Conservation (phyloP, 108 stramenopile species). For the Stephanodiscus triporus region DNA sequence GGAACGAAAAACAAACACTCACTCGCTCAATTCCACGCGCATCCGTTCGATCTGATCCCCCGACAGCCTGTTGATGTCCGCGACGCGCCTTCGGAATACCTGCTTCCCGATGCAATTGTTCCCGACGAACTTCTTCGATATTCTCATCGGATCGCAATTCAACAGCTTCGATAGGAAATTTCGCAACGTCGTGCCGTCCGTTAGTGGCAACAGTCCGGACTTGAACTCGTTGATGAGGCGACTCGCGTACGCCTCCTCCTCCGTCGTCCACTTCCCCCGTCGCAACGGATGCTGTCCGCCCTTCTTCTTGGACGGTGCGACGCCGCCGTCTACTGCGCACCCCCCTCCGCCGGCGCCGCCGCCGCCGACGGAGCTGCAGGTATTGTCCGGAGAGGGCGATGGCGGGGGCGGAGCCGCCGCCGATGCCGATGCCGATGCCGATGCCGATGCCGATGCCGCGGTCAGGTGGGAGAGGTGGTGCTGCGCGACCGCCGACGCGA, state of each 20-base stretch:
- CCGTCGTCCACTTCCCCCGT: slow-evolving; percentile 90
- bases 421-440: not conserved
- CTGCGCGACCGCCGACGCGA: not conserved
- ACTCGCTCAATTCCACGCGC: slow-evolving; percentile 86
- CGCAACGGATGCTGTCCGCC: slow-evolving; percentile 47
- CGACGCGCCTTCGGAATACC: slow-evolving; percentile 91
- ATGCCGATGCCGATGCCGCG: not conserved
- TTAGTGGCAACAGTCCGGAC: slow-evolving; percentile 86
- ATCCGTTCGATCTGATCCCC: slow-evolving; percentile 89
- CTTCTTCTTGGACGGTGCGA: slow-evolving; percentile 32
- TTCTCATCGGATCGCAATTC: slow-evolving; percentile 99
- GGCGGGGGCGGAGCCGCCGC: not conserved
- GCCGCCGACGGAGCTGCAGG: slow-evolving; percentile 2
- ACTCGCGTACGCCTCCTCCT: slow-evolving; percentile 96
- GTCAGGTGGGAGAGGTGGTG: not conserved
- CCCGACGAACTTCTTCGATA: slow-evolving; percentile 99
- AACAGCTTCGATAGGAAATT: slow-evolving; percentile 93
- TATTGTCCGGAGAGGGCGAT: not conserved
- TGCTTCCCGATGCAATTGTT: slow-evolving; percentile 97
- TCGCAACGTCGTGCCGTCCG: slow-evolving; percentile 97
- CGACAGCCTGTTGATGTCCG: slow-evolving; percentile 91
- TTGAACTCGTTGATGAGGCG: slow-evolving; percentile 95
- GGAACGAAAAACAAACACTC: not conserved
- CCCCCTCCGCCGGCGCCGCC: not conserved
- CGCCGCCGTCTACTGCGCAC: not conserved